Evolutionary conservation across 768 basidiomycete genomes (phyloP).

Genomic region (Trametes sanguinea): DNA sequence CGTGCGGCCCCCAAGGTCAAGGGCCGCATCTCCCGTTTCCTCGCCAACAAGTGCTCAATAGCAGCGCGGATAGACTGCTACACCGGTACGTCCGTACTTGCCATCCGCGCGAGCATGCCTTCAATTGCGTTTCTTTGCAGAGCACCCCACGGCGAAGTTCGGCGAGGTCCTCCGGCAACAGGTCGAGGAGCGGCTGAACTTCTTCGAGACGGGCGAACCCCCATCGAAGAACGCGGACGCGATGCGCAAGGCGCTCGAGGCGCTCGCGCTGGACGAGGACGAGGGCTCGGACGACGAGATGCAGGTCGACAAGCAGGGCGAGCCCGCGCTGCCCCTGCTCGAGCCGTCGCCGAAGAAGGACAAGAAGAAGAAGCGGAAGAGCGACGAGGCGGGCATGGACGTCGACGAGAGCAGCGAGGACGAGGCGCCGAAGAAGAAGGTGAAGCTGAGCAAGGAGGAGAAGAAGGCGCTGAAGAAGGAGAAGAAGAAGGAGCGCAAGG

Average conservation of each 20-base stretch:
- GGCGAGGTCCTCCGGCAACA: constrained; percentile 92
- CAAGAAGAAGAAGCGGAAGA: constrained; percentile 69
- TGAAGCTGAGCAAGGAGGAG: constrained; percentile 80
- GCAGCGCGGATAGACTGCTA: constrained; percentile 97
- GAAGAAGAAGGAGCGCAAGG: constrained; percentile 61
- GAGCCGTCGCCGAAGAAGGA: constrained; percentile 58
- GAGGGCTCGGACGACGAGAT: constrained; percentile 57
- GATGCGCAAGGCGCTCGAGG: constrained; percentile 86
- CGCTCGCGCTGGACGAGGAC: constrained; percentile 67
- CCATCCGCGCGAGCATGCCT: not conserved
- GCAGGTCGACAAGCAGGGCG: constrained; percentile 45
- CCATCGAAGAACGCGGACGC: constrained; percentile 91
- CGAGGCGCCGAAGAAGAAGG: constrained; percentile 64
- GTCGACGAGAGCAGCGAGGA: constrained; percentile 51
- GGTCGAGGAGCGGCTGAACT: constrained; percentile 92
- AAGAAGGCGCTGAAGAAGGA: constrained; percentile 84
- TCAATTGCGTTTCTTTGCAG: constrained; percentile 37
- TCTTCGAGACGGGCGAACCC: constrained; percentile 90
- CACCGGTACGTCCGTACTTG: constrained; percentile 52
- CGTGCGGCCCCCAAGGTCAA: constrained; percentile 93
- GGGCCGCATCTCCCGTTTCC: constrained; percentile 97
- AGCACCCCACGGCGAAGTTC: constrained; percentile 86
- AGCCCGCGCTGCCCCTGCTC: constrained; percentile 51
- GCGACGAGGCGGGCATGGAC: constrained; percentile 57
- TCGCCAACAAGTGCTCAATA: constrained; percentile 98